Evolutionary conservation across 352 stramenopile genomes (phyloP), one percentile per base, ranked within the genome.

Genomic region (Halophytophthora polymorphica): DNA sequence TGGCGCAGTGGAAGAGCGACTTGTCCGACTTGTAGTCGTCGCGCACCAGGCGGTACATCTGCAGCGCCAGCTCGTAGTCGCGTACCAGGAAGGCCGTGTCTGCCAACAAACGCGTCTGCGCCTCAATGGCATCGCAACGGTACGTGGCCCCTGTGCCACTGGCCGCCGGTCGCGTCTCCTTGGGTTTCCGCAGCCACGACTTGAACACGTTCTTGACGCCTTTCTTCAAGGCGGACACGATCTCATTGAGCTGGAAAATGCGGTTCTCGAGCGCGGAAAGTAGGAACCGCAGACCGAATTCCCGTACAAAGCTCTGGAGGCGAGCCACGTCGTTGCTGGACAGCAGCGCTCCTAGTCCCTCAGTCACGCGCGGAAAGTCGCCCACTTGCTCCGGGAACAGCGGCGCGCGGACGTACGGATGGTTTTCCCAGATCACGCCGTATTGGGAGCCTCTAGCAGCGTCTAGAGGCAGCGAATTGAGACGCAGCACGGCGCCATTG

Each of bases 1-100:
- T 86, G 1, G 82, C 86, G 35, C 71, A 83, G 40, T 96, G 86
- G 36, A 89, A 71, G 25, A 87, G 42, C 11, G 85, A 90, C 66
- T 92, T 93, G 69, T 96, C 86, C 10, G 80, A 88, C 53, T 93
- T 96, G 56, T 89, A 97, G 64, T 97, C 89, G 45, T 97, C 89
- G 14, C 89, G 73, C 21, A 85, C 89, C 25, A 97, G 78, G 6
- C 86, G 77, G 62, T 97, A 97, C 83, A 92, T 96, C 53, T 89
- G 77, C 47, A 93, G 56, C 15, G 89, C 89, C 36, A 95, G 55
- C 11, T 96, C 88, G 38, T 95, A 96, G 62, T 97, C 89, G 34
- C 83, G 70, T 36, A 96, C 76, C 36, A 96, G 72, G 64, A 97
- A 96, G 11, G 88, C 85, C 14, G 84, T 95, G 58, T 97, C 89